phyloP scores from a whole-genome alignment of 257 asterid genomes.

The Paraleonurus japonicus region DNA sequence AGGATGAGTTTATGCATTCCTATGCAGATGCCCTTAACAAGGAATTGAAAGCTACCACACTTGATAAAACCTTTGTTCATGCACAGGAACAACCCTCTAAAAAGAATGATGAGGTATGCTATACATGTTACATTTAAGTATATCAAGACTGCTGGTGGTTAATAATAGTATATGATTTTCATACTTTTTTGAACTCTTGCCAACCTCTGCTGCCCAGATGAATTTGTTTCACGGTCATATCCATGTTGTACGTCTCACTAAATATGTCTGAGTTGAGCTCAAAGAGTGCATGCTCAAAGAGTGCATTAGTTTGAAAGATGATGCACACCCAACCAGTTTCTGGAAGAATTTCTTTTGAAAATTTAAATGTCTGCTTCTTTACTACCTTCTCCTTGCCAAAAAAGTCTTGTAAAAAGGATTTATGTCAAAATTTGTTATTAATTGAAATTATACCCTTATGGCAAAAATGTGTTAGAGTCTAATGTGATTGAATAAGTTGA shows the following conservation, averaged over 20 bases:
- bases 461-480: neutral
- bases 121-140: neutral
- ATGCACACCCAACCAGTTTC: neutral
- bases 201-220: neutral
- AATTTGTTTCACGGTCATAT: neutral
- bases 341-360: neutral
- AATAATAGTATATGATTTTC: neutral
- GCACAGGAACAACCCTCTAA: slow-evolving; percentile 49
- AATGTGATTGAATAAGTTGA: neutral
- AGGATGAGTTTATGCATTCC: slow-evolving; percentile 61
- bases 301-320: neutral
- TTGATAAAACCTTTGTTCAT: slow-evolving; percentile 63
- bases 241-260: neutral
- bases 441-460: neutral
- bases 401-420: neutral
- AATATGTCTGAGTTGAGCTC: neutral
- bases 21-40: slow-evolving; percentile 70
- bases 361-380: neutral
- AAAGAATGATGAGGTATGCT: slow-evolving; percentile 67
- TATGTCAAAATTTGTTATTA: neutral
- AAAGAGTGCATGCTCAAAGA: neutral
- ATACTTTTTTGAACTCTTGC: slow-evolving; percentile 10
- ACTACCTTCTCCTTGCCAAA: neutral
- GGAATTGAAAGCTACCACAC: slow-evolving; percentile 76
- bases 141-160: neutral